Evolutionary conservation across 2,329 filamentous ascomycete species (phyloP), one percentile per base, ranked within the genome.

Genomic region (Fusarium torulosum): DNA sequence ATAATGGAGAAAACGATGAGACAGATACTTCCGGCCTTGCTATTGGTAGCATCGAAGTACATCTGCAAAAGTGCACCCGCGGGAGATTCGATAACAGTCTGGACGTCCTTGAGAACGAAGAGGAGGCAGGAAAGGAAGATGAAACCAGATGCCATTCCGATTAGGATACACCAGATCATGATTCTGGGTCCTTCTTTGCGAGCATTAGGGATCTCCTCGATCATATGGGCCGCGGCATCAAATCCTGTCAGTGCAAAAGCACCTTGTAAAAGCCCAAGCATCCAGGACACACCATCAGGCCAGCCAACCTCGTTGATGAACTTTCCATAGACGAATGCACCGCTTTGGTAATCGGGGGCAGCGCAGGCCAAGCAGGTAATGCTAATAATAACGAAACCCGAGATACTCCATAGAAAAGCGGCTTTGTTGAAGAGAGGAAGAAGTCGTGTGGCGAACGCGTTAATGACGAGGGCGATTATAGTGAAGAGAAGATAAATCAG

Each of bases 301-400:
- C 89, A 92, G 41, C 88, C 88, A 10, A 86, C 88, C 45, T 85
- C 76, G 67, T 93, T 93, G 74, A 91, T 85, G 72, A 93, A 92
- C 3, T 86, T 77, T 7, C 84, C 81, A 66, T 91, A 92, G 13
- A 92, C 90, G 52, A 90, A 91, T 11, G 83, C 75, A 17, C 83
- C 90, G 9, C 83, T 85, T 70, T 88, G 88, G 72, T 86, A 93
- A 66, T 89, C 80, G 0, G 89, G 89, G 3, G 90, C 85, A 0
- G 89, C 83, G 72, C 88, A 91, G 6, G 89, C 84, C 47, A 94
- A 78, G 0, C 91, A 81, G 0, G 90, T 91, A 64, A 92, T 91
- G 64, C 83, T 90, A 67, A 93, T 91, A 58, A 93, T 80, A 42
- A 86, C 79, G 68, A 93, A 92, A 0, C 91, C 91, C 3, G 82